Evolutionary conservation across 106 monocot genomes (phyloP), one percentile per base, ranked within the genome.

Genomic region (Platanthera zijinensis): DNA sequence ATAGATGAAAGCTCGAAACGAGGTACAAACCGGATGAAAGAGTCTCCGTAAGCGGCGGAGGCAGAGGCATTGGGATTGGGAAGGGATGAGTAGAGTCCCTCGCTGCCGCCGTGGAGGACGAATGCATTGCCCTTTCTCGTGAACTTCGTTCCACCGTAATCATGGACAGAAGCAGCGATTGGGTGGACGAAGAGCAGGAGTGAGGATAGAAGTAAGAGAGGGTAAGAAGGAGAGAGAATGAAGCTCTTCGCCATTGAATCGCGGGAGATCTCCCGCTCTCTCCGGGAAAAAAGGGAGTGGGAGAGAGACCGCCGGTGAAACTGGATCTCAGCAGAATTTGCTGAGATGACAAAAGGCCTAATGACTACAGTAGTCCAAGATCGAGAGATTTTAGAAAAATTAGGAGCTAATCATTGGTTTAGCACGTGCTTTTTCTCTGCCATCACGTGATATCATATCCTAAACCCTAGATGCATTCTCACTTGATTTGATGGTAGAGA

Each of bases 71-170:
- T 78, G 76, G 76, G 71, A 57, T 77, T 5, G 61, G 67, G 52
- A 50, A 75, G 48, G 17, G 95, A 85, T 57, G 89, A 93, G 72
- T 84, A 89, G 79, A 96, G 85, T 10, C 96, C 96, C 86, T 96
- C 93, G 83, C 90, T 96, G 48, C 96, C 96, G 15, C 89, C 96
- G 71, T 96, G 90, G 76, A 96, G 86, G 68, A 91, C 82, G 83
- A 91, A 91, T 21, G 96, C 90, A 79, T 96, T 96, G 12, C 96
- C 96, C 61, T 82, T 83, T 50, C 77, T 53, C 19, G 61, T 48
- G 78, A 96, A 96, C 63, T 76, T 80, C 62, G 79, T 78, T 1
- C 74, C 85, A 46, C 57, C 45, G 82, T 96, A 93, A 70, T 89
- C 93, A 84, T 96, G 96, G 32, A 96, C 93, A 45, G 96, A 93